Conservation (phyloP, 192 early-diverging fungal genomes). For the Entomortierella beljakovae region DNA sequence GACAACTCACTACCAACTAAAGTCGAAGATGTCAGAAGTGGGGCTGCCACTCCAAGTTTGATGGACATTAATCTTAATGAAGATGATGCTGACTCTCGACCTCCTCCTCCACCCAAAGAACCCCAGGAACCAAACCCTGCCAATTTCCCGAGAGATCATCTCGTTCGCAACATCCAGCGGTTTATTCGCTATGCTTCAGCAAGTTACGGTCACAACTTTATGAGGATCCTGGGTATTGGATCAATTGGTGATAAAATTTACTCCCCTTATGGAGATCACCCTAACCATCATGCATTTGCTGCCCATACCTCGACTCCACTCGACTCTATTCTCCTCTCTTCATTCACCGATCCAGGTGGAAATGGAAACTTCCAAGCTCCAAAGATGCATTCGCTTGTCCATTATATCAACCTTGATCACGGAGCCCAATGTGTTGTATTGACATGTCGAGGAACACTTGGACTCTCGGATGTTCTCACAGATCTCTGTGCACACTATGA, state of each 20-base stretch:
- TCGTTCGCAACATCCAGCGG: constrained; percentile 75
- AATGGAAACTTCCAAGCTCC: constrained; percentile 58
- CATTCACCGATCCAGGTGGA: constrained; percentile 59
- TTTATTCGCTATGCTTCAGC: constrained; percentile 78
- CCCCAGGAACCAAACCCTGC: constrained; percentile 52
- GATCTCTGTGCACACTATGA: constrained; percentile 87
- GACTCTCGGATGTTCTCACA: constrained; percentile 87
- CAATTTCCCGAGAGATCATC: constrained; percentile 66
- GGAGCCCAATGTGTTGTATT: constrained; percentile 78
- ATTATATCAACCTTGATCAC: constrained; percentile 90
- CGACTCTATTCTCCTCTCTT: constrained; percentile 81
- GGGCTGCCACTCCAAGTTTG: constrained; percentile 2
- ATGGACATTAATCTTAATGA: not conserved
- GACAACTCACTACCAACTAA: constrained; percentile 16
- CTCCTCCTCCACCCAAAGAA: constrained; percentile 41
- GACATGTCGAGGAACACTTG: constrained; percentile 89
- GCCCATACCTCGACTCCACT: constrained; percentile 80
- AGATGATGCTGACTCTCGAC: constrained; percentile 25
- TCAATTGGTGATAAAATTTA: constrained; percentile 54
- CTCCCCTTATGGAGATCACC: constrained; percentile 59
- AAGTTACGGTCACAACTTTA: constrained; percentile 78
- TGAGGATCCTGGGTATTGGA: constrained; percentile 78
- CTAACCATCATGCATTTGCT: constrained; percentile 83
- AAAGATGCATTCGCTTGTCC: constrained; percentile 76
- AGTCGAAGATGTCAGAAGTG: not conserved